These are phyloP conservation scores for Ophiocordyceps polyrhachis-furcata DNA, from an alignment of 2,329 filamentous ascomycete species.

Conservation along the genomic window DNA sequence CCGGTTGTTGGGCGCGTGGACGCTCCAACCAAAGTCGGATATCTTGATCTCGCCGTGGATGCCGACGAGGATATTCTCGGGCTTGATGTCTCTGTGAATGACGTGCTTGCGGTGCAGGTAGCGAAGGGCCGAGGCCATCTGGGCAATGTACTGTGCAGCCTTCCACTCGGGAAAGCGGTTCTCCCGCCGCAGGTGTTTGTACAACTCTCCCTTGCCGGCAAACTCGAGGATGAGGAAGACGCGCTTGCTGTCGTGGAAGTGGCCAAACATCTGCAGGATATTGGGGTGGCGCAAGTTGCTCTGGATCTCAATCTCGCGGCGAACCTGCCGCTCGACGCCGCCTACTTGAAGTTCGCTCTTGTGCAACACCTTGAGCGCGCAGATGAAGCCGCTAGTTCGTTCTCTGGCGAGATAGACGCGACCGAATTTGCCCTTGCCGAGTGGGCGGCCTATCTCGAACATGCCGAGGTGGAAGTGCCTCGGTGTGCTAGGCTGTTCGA, in stretches of 20 bases:
- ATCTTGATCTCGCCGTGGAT: slow-evolving; percentile 98
- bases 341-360: slow-evolving; percentile 51
- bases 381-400: slow-evolving; percentile 46
- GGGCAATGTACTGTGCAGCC: slow-evolving; percentile 52
- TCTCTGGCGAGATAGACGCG: slow-evolving; percentile 55
- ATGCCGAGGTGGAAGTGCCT: slow-evolving; percentile 66
- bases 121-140: slow-evolving; percentile 34
- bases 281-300: slow-evolving; percentile 54
- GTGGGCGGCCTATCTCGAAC: slow-evolving; percentile 57
- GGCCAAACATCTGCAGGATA: slow-evolving; percentile 42
- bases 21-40: slow-evolving; percentile 95
- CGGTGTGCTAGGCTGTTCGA: slow-evolving; percentile 35
- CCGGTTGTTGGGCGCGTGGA: slow-evolving; percentile 88
- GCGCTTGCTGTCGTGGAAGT: slow-evolving; percentile 54
- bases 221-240: slow-evolving; percentile 58
- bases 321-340: slow-evolving; percentile 50
- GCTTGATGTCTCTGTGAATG: slow-evolving; percentile 16
- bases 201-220: slow-evolving; percentile 45
- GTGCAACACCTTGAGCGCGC: slow-evolving; percentile 53
- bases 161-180: slow-evolving; percentile 49
- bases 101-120: slow-evolving; percentile 15
- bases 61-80: slow-evolving; percentile 28
- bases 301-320: slow-evolving; percentile 57
- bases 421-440: slow-evolving; percentile 58
- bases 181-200: slow-evolving; percentile 50